Evolutionary conservation across 305 asterid species (phyloP).

Genomic region (Fraxinus baroniana): DNA sequence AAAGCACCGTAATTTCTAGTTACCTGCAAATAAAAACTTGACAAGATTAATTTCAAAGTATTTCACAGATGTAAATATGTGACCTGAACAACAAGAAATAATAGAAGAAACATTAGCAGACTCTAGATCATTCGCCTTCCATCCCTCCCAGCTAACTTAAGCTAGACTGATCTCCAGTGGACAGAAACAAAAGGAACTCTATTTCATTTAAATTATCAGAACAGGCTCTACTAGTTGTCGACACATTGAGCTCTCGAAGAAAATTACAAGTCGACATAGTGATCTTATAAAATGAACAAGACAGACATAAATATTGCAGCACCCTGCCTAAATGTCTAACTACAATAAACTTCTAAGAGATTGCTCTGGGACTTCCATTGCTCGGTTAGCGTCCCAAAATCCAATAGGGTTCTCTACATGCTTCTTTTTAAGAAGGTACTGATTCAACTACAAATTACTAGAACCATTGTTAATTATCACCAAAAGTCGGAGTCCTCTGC

Average conservation of each 20-base stretch:
- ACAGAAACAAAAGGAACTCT: neutral
- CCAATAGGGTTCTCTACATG: neutral
- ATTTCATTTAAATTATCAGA: neutral
- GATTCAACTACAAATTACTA: neutral
- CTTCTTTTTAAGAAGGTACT: neutral
- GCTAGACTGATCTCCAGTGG: neutral
- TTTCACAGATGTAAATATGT: neutral
- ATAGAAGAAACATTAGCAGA: neutral
- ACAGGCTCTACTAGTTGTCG: neutral
- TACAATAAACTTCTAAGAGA: neutral
- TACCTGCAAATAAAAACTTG: conserved; percentile 46
- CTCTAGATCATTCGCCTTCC: neutral
- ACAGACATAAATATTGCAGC: neutral
- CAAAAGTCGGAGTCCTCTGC: neutral
- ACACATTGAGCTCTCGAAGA: neutral
- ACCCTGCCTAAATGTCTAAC: neutral
- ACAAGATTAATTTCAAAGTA: neutral
- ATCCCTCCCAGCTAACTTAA: neutral
- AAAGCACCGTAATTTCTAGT: conserved; percentile 88
- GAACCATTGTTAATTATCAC: neutral
- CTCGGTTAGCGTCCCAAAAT: neutral
- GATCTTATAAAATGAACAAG: neutral
- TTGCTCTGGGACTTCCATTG: neutral
- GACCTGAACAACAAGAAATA: neutral
- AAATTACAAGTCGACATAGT: neutral